Percentiles rank a stretch among this genome's conserved stretches.
Conservation (phyloP, 495 filamentous ascomycete species). For the Penicillium goetzii region DNA sequence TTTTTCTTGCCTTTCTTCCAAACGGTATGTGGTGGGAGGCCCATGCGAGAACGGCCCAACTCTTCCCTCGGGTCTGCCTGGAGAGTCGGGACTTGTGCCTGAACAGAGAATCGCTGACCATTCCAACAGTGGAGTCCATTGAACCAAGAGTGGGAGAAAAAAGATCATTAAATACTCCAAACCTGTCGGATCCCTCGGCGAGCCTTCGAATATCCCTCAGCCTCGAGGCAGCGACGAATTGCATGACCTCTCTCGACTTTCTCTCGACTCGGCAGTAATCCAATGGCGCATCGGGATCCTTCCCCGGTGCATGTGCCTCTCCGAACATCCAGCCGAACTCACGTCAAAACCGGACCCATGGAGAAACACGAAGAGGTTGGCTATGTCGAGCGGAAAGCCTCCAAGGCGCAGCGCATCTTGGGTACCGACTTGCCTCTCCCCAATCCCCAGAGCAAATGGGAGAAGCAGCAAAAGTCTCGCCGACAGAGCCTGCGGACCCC, state of each 20-base stretch:
- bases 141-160: neutral
- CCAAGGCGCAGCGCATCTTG: constrained; percentile 46
- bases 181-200: neutral
- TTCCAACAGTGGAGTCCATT: constrained; percentile 16
- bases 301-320: constrained; percentile 36
- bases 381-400: constrained; percentile 28
- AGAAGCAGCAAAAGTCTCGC: constrained; percentile 28
- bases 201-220: neutral
- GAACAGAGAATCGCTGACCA: constrained; percentile 7
- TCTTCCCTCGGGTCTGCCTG: constrained; percentile 1
- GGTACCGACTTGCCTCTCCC: constrained; percentile 40
- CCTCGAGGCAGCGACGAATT: neutral
- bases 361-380: constrained; percentile 25
- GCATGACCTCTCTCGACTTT: constrained; percentile 2
- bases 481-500: constrained; percentile 40
- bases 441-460: constrained; percentile 24
- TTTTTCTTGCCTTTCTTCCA: neutral
- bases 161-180: neutral
- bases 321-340: constrained; percentile 39
- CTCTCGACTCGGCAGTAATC: constrained; percentile 9
- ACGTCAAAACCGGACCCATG: constrained; percentile 22
- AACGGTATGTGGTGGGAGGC: constrained; percentile 16
- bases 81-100: neutral
- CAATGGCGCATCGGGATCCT: constrained; percentile 26
- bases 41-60: constrained; percentile 5